Percentiles rank a stretch among this genome's conserved stretches.
These are phyloP conservation scores for Penicillium vulpinum DNA, from an alignment of 2,329 filamentous ascomycete genomes.

Conservation along the genomic window DNA sequence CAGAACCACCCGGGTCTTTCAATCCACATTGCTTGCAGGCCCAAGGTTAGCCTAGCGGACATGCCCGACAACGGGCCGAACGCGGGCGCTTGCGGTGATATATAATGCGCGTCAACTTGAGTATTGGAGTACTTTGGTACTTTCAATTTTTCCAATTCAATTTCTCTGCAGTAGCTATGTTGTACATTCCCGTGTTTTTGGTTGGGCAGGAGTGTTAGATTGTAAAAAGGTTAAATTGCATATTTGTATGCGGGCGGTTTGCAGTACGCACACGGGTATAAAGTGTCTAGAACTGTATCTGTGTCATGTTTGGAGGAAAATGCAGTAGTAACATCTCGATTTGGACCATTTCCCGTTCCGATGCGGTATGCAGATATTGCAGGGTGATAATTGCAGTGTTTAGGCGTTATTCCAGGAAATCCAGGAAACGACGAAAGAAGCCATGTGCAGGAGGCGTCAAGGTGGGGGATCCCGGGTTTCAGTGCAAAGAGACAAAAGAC, in stretches of 20 bases:
- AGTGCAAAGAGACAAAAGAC: slow-evolving; percentile 6
- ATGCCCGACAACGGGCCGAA: slow-evolving; percentile 32
- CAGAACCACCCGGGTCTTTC: slow-evolving; percentile 12
- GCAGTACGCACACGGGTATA: background rate
- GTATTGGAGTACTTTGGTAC: too few relatives aligned
- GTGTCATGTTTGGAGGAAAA: slow-evolving; percentile 5
- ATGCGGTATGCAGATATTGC: slow-evolving; percentile 8
- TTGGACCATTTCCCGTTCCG: background rate
- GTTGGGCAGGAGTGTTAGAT: background rate
- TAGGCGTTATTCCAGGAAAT: background rate
- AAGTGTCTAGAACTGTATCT: slow-evolving; percentile 6
- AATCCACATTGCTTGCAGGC: slow-evolving; percentile 13
- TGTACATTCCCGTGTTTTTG: background rate
- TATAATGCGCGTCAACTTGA: slow-evolving; percentile 11
- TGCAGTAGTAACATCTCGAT: slow-evolving; percentile 1
- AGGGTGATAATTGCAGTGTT: slow-evolving; percentile 13
- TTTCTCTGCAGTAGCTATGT: background rate
- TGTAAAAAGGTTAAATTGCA: slow-evolving; percentile 4
- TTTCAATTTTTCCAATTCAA: too few relatives aligned
- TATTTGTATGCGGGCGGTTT: background rate
- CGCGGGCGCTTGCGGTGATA: slow-evolving; percentile 22
- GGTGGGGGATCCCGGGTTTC: slow-evolving; percentile 10
- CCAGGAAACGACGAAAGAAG: slow-evolving; percentile 10
- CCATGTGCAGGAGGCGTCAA: slow-evolving; percentile 11
- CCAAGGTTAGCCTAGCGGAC: slow-evolving; percentile 24